phyloP scores from a whole-genome alignment of 2,329 filamentous ascomycete species.

The Pestalotiopsis sp. region DNA sequence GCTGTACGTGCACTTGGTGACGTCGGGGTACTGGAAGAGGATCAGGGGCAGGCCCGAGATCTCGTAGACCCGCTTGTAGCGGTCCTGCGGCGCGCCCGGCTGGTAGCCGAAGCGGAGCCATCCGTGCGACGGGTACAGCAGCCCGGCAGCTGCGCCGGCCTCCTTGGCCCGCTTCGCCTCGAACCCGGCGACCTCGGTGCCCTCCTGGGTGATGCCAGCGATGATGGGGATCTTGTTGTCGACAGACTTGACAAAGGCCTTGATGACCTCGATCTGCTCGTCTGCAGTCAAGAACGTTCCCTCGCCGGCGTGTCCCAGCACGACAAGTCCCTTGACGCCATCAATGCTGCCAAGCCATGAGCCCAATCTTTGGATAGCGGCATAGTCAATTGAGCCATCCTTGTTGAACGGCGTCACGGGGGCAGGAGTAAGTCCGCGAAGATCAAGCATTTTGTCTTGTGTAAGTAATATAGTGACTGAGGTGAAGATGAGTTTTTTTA shows the following conservation, averaged over 20 bases:
- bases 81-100: constrained; percentile 52
- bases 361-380: constrained; percentile 54
- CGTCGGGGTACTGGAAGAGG: constrained; percentile 56
- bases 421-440: constrained; percentile 51
- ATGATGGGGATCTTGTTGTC: constrained; percentile 53
- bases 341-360: constrained; percentile 54
- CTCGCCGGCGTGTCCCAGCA: constrained; percentile 57
- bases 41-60: constrained; percentile 51
- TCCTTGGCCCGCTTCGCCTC: constrained; percentile 53
- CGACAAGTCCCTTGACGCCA: constrained; percentile 54
- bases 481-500: neutral
- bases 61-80: constrained; percentile 53
- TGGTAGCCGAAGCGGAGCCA: constrained; percentile 60
- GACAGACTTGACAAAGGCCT: constrained; percentile 54
- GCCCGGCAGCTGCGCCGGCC: constrained; percentile 51
- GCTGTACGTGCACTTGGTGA: constrained; percentile 53
- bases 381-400: constrained; percentile 51
- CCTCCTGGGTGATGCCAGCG: constrained; percentile 55
- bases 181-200: constrained; percentile 53
- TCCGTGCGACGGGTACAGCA: constrained; percentile 55
- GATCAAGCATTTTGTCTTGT: constrained; percentile 39
- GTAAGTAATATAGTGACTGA: neutral
- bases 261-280: constrained; percentile 52
- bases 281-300: constrained; percentile 54
- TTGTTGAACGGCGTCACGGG: constrained; percentile 54